A percentile compares a stretch with the other conserved stretches of the same genome.
Conservation (phyloP, 2,329 filamentous ascomycete genomes). For the Plectosphaerella cucumerina region DNA sequence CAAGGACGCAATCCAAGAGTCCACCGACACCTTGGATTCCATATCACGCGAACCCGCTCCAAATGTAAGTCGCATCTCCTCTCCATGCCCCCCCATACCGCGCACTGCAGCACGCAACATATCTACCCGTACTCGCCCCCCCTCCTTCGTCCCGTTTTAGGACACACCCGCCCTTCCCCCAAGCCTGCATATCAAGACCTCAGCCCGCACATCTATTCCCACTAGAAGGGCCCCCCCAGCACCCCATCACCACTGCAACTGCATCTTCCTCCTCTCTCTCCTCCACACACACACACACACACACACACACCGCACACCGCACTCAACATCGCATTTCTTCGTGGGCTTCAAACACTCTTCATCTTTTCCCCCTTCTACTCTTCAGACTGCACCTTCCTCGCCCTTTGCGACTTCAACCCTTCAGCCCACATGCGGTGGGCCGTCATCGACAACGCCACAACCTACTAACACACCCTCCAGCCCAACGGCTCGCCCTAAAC, state of each 20-base stretch:
- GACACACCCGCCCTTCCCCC: not conserved
- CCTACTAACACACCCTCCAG: conserved; percentile 8
- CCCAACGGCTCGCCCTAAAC: too few relatives aligned
- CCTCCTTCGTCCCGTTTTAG: conserved; percentile 4
- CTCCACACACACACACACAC: conserved; percentile 4
- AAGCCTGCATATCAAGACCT: not conserved
- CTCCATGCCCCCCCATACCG: conserved; percentile 1
- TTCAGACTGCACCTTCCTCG: not conserved
- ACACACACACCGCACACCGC: too few relatives aligned
- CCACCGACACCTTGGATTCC: not conserved
- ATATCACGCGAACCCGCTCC: conserved; percentile 1
- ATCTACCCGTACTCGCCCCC: conserved; percentile 8
- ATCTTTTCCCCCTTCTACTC: conserved; percentile 7
- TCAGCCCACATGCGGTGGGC: not conserved
- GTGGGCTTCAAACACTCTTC: conserved; percentile 5
- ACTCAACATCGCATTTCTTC: too few relatives aligned
- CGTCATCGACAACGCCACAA: conserved; percentile 9
- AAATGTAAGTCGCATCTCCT: not conserved
- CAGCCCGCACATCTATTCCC: conserved; percentile 2
- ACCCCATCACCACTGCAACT: not conserved
- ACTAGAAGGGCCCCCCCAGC: not conserved
- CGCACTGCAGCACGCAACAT: too few relatives aligned
- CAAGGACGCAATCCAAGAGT: not conserved
- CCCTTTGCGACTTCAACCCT: conserved; percentile 11
- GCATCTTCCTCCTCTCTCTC: not conserved